Evolutionary conservation across 129 eudicot species (phyloP).

Genomic region (Helichrysum umbraculigerum): DNA sequence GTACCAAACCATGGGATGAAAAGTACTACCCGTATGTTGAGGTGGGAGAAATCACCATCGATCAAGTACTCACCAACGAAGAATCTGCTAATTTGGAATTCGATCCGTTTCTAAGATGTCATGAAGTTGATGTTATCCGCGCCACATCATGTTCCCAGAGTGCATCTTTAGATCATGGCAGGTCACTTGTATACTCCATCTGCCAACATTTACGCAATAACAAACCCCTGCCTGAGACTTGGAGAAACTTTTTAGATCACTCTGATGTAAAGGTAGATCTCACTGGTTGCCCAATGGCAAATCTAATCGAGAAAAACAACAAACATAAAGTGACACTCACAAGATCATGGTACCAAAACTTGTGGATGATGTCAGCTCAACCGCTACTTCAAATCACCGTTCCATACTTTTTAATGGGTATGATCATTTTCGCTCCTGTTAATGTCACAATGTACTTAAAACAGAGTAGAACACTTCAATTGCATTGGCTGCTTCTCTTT

Average conservation of each 20-base stretch:
- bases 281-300: constrained; percentile 55
- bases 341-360: constrained; percentile 50
- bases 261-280: constrained; percentile 53
- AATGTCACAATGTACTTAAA: constrained; percentile 31
- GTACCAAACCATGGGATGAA: constrained; percentile 55
- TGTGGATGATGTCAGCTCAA: constrained; percentile 55
- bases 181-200: constrained; percentile 46
- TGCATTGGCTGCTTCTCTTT: constrained; percentile 39
- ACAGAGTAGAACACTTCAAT: constrained; percentile 8
- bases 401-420: constrained; percentile 51
- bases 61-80: constrained; percentile 26
- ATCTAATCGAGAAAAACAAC: constrained; percentile 12
- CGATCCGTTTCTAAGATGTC: constrained; percentile 44
- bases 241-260: constrained; percentile 46
- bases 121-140: constrained; percentile 43
- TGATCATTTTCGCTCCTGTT: constrained; percentile 43
- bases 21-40: constrained; percentile 36
- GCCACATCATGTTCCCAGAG: constrained; percentile 55
- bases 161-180: constrained; percentile 55
- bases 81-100: constrained; percentile 42
- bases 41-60: constrained; percentile 43
- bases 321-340: constrained; percentile 35
- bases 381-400: constrained; percentile 39
- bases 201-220: constrained; percentile 53
- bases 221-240: constrained; percentile 43